Base-by-base conservation (phyloP, 176 grass and related monocot species). In the Avena sativa region DNA sequence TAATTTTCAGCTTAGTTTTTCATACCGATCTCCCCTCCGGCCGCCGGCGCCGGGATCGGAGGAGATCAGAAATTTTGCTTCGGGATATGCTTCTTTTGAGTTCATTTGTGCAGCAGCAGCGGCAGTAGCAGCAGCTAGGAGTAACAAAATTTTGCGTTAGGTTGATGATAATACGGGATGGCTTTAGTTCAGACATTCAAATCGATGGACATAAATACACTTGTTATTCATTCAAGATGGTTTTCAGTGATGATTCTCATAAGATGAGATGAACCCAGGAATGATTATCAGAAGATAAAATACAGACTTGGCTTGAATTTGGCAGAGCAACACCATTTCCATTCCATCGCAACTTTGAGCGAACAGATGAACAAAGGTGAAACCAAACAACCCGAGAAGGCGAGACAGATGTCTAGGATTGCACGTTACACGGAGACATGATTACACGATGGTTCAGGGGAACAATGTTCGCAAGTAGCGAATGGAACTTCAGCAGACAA, bases 121-220 rank as follows among this genome's bases (percentile, higher is more conserved):
- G 36, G 67, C 34, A 20, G 36, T 9, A 72, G 20, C 69, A 28
- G 72, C 46, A 74, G 71, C 13, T 76, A 52, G 73, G 47, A 9
- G 73, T 52, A 76, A 52, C 47, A 76, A 76, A 52, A 5, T 9
- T 76, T 52, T 52, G 12, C 4, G 7, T 26, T 76, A 52, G 73
- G 25, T 46, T 12, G 36, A n/a, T 71, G 23, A 34, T 32, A 69
- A 50, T 17, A 76, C 28, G 73, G 13, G 21, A 26, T 51, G 48
- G 73, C 12, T 76, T 10, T 76, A 52, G 73, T 76, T 76, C 23
- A 76, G 73, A 76, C 73, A 26, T 76, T 76, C 23, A 52, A 50
- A 26, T 8, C 12, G 8, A 52, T 38, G 66, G 72, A 76, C 15
- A 69, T 40, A 69, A 38, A 4, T 68, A 16, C 65, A 68, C 14